Base-by-base conservation (phyloP, 148 eudicot species). In the Vaccinium myrtillus region DNA sequence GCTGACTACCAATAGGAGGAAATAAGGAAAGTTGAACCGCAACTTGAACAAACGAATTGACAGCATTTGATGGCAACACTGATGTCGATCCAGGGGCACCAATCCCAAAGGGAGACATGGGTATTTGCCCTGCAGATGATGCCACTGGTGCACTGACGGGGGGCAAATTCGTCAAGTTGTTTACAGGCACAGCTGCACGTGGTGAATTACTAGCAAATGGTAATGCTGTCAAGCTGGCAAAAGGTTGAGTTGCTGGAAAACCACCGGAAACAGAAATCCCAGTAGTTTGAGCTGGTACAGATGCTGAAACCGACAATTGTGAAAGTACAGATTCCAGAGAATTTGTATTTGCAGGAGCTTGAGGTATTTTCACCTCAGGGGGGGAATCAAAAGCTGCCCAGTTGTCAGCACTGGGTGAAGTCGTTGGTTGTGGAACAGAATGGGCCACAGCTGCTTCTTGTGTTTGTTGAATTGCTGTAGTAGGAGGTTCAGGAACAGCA, bases 321-420 rank as follows among this genome's bases (percentile, higher is more conserved):
- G 90, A 85, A 53, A 95, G 87, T 48, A 84, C 51, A 81, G 94
- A 89, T 84, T 94, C 96, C 78, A 94, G 81, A 63, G 93, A 65
- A 87, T 89, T 92, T 6, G 84, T 51, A 85, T 50, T 91, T 43
- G 90, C 84, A 75, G 95, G 89, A 67, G 92, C 86, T 87, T 91
- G 89, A 82, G 92, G 61, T 36, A 75, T 84, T 85, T 92, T 92
- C 63, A 79, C 85, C 82, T 86, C 92, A 0, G 88, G n/a, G 78
- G 87, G 82, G 43, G 90, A 88, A 89, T 93, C 98, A 87, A 97
- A 97, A 89, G 89, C 90, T 54, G 99, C 98, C 99, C 98, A 95
- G 86, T 97, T 90, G 86, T 93, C 92, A 86, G 86, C 85, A 77
- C 32, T 78, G 39, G 95, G 81, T 87, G 90, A 70, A 84, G 85